Percentiles rank a stretch among this genome's conserved stretches.
Evolutionary conservation across 345 rosid species (phyloP).

Genomic region (Microcos paniculata): DNA sequence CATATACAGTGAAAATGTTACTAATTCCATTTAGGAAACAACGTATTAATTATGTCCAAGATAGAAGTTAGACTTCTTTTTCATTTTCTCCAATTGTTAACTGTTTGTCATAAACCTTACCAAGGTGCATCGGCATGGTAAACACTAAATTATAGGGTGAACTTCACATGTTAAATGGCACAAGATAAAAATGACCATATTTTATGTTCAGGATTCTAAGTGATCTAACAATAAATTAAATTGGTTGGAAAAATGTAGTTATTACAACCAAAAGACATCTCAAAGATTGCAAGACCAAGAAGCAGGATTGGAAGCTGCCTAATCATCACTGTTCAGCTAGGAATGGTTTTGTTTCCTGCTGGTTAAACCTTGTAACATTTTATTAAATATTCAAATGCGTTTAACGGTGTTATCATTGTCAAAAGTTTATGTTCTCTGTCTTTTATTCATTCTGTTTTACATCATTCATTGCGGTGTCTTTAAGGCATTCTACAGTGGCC

Average conservation of each 20-base stretch:
- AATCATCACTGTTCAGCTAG: background rate
- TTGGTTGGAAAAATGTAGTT: background rate
- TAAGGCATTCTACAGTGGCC: background rate
- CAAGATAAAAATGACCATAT: background rate
- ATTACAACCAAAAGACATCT: background rate
- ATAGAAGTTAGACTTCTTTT: background rate
- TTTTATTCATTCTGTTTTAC: background rate
- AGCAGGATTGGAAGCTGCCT: background rate
- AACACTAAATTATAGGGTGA: background rate
- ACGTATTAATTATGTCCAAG: background rate
- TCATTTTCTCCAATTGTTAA: background rate
- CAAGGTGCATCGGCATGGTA: background rate
- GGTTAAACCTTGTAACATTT: background rate
- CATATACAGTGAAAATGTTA: background rate
- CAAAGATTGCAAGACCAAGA: background rate
- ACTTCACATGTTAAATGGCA: background rate
- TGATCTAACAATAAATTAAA: background rate
- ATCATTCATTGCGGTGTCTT: background rate
- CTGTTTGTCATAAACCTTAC: background rate
- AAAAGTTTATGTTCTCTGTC: background rate
- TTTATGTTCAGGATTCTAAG: background rate
- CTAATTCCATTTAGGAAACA: background rate
- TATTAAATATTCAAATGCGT: background rate
- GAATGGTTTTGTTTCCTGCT: background rate
- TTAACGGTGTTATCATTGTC: background rate